Percentiles rank a stretch among this genome's conserved stretches.
phyloP scores from a whole-genome alignment of 345 rosid species.

The Citrus sp. region DNA sequence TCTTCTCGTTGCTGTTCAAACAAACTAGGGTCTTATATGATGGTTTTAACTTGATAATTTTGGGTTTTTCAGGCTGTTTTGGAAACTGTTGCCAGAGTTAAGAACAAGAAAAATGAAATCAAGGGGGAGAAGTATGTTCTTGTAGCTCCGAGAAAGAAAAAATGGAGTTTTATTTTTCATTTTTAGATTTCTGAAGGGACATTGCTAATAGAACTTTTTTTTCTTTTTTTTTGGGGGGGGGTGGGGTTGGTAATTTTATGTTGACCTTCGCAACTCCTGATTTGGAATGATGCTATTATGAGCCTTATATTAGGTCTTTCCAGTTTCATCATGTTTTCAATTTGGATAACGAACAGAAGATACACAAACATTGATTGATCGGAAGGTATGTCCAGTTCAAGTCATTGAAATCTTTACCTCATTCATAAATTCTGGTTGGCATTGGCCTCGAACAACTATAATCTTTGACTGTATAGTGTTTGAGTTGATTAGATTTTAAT shows the following conservation, averaged over 20 bases:
- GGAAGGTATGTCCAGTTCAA: conserved; percentile 49
- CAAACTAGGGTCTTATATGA: conserved; percentile 3
- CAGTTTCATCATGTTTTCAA: conserved; percentile 80
- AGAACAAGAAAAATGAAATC: conserved; percentile 80
- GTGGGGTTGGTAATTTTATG: not conserved
- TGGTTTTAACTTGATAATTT: not conserved
- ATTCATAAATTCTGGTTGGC: conserved; percentile 8
- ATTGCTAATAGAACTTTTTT: not conserved
- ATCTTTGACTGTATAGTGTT: not conserved
- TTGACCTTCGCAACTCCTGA: conserved; percentile 4
- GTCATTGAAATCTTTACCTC: not conserved
- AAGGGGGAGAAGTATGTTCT: conserved; percentile 80
- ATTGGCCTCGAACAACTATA: not conserved
- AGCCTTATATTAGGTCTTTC: conserved; percentile 55
- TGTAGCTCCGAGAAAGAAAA: not conserved
- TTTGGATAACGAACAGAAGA: conserved; percentile 85
- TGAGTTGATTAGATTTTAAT: not conserved
- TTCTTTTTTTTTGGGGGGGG: not conserved
- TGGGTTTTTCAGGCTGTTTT: conserved; percentile 27
- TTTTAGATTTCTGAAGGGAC: not conserved
- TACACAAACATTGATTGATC: conserved; percentile 84
- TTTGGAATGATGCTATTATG: conserved; percentile 24
- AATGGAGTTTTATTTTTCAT: not conserved
- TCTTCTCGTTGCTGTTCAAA: not conserved
- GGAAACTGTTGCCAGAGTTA: conserved; percentile 80